Evolutionary conservation across 371 early-diverging fungal species (phyloP).

Genomic region (Pancytospora philotis): DNA sequence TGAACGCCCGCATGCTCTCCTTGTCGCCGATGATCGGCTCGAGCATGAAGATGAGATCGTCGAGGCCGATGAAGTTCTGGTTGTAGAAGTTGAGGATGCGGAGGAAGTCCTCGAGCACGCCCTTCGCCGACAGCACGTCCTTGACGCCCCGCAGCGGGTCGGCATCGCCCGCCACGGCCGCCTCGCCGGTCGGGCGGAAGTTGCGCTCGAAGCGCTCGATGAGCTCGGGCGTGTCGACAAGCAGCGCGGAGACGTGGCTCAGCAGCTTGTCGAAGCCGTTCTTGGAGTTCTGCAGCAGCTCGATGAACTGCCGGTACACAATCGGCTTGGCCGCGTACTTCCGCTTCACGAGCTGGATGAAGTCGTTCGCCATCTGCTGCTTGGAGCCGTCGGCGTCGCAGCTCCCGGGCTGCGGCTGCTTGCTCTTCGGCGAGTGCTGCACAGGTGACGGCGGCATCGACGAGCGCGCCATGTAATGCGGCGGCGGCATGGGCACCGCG

Average conservation of each 20-base stretch:
- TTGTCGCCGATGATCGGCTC: constrained; percentile 66
- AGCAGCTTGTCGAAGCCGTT: constrained; percentile 39
- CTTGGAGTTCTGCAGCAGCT: constrained; percentile 49
- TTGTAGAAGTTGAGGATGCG: constrained; percentile 84
- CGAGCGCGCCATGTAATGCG: not conserved
- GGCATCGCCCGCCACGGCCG: constrained; percentile 18
- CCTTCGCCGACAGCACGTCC: constrained; percentile 64
- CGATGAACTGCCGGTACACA: constrained; percentile 53
- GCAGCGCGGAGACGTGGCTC: constrained; percentile 40
- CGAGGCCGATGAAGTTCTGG: constrained; percentile 75
- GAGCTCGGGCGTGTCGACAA: constrained; percentile 53
- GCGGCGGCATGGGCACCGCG: constrained; percentile 11
- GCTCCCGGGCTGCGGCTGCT: not conserved
- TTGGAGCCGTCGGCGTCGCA: constrained; percentile 27
- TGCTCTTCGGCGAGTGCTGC: not conserved
- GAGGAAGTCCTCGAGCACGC: constrained; percentile 82
- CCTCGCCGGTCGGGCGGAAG: constrained; percentile 69
- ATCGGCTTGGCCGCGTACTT: constrained; percentile 48
- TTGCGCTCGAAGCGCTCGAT: constrained; percentile 64
- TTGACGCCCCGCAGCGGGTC: constrained; percentile 50
- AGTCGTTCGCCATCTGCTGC: constrained; percentile 48
- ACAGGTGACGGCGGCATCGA: constrained; percentile 2
- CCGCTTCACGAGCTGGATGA: constrained; percentile 56
- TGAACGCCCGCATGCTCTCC: constrained; percentile 78
- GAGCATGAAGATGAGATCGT: constrained; percentile 70